Evolutionary conservation across 768 basidiomycete species (phyloP), one percentile per base, ranked within the genome.

Genomic region (Hypsizygus marmoreus): DNA sequence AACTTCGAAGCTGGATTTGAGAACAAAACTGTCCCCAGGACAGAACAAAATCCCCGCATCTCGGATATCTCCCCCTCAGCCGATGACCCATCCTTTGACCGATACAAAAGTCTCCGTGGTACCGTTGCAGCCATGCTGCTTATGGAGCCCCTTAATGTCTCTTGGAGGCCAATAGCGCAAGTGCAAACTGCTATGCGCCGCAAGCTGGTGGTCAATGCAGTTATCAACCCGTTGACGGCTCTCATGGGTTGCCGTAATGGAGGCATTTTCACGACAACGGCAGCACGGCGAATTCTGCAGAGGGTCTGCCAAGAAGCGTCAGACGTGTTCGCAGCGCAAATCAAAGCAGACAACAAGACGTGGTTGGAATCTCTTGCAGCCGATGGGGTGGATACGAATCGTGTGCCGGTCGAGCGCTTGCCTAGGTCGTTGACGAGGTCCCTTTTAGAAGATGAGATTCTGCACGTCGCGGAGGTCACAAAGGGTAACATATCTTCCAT

Each of bases 221-320:
- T 83, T 54, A 80, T 97, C 64, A 93, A 97, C 58, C 84, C 95
- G 2, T 75, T 97, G 45, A 90, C 93, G 0, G 88, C 91, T 7
- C 61, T 97, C 17, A 68, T 92, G 50, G 81, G 81, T 23, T 88
- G 92, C 57, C 74, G 79, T 40, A 95, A 95, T 61, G 92, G 91
- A 13, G 81, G 82, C 1, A 64, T 95, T 14, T 76, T 88, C 59
- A 62, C 62, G 5, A 66, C 77, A 7, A 40, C 56, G 1, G 64
- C 69, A 10, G 75, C 82, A 2, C 52, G 59, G 2, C 65, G 68
- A 19, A 62, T 94, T 28, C 64, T 81, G 40, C 43, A 57, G 1
- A 61, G 68, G 29, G 64, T 97, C n/a, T 86, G 88, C 53, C 26
- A 57, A n/a, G 95, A 98, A 65, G 88, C 87, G 6, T 72, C 81